Conservation (phyloP, 305 asterid genomes). For the Fraxinus baroniana region DNA sequence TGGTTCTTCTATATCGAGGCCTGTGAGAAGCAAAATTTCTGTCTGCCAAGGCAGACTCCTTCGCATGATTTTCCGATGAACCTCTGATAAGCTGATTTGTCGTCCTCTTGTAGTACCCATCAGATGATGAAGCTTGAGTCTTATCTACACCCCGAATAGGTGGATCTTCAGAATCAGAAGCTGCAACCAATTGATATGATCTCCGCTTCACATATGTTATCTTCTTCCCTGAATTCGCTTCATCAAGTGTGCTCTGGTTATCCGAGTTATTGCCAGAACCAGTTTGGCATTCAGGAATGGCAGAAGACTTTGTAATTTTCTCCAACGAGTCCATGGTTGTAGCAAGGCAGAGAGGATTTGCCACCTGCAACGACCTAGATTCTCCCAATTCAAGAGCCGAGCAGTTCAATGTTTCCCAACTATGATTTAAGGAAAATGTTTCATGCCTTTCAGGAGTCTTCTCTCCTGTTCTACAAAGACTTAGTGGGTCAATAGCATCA, state of each 20-base stretch:
- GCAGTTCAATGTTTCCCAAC: constrained; percentile 32
- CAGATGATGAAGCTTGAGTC: constrained; percentile 45
- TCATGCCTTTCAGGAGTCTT: constrained; percentile 41
- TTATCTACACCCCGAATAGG: constrained; percentile 36
- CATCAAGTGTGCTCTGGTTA: constrained; percentile 40
- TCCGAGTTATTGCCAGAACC: constrained; percentile 43
- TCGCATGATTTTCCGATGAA: constrained; percentile 37
- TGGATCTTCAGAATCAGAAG: constrained; percentile 44
- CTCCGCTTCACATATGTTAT: constrained; percentile 63
- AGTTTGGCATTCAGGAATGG: constrained; percentile 37
- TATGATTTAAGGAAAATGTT: constrained; percentile 24
- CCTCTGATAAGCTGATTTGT: constrained; percentile 84
- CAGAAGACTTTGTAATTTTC: constrained; percentile 37
- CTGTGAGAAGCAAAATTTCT: constrained; percentile 35
- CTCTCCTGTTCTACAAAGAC: constrained; percentile 26
- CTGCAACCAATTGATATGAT: constrained; percentile 79
- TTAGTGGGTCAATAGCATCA: constrained; percentile 31
- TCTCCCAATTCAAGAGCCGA: constrained; percentile 26
- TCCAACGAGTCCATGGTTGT: constrained; percentile 31
- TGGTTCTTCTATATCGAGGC: constrained; percentile 4
- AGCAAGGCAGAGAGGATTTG: constrained; percentile 35
- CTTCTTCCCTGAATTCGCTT: constrained; percentile 44
- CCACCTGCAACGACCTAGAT: constrained; percentile 23
- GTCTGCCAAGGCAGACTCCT: constrained; percentile 30
- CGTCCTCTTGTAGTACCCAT: constrained; percentile 77